Percentiles rank a stretch among this genome's conserved stretches.
Conservation (phyloP, 352 stramenopile species). For the Globisporangium perplexum region DNA sequence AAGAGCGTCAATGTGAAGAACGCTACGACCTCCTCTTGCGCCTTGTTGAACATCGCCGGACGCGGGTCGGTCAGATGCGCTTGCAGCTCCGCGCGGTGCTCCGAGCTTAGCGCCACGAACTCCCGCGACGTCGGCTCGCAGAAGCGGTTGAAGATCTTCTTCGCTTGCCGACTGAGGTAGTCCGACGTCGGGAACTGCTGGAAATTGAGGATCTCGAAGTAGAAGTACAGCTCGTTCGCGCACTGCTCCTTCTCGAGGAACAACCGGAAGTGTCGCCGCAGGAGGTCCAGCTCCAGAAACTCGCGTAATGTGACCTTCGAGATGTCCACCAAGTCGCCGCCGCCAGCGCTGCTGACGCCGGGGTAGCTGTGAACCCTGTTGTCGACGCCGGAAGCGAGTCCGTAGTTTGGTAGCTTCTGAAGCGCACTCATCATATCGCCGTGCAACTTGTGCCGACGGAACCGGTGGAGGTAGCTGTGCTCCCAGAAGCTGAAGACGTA, state of each 20-base stretch:
- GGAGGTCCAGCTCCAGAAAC: slow-evolving; percentile 50
- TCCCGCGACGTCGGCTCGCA: slow-evolving; percentile 58
- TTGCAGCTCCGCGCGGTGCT: slow-evolving; percentile 25
- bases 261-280: slow-evolving; percentile 54
- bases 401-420: slow-evolving; percentile 14
- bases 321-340: slow-evolving; percentile 35
- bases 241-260: slow-evolving; percentile 75
- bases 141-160: slow-evolving; percentile 64
- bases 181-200: slow-evolving; percentile 75
- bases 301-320: slow-evolving; percentile 45
- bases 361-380: slow-evolving; percentile 9
- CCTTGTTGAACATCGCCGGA: slow-evolving; percentile 66
- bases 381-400: neutral
- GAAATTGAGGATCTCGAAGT: slow-evolving; percentile 66
- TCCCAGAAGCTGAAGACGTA: slow-evolving; percentile 56
- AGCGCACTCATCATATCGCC: slow-evolving; percentile 33
- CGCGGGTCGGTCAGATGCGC: slow-evolving; percentile 29
- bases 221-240: slow-evolving; percentile 65
- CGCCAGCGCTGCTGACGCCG: slow-evolving; percentile 4
- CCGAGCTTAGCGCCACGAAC: slow-evolving; percentile 34
- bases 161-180: slow-evolving; percentile 56
- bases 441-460: slow-evolving; percentile 29
- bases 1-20: slow-evolving; percentile 67
- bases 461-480: slow-evolving; percentile 33
- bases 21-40: slow-evolving; percentile 57